A percentile compares a stretch with the other conserved stretches of the same genome.
Evolutionary conservation across 192 early-diverging fungal genomes (phyloP).

Genomic region (Chytriomyces sp.): DNA sequence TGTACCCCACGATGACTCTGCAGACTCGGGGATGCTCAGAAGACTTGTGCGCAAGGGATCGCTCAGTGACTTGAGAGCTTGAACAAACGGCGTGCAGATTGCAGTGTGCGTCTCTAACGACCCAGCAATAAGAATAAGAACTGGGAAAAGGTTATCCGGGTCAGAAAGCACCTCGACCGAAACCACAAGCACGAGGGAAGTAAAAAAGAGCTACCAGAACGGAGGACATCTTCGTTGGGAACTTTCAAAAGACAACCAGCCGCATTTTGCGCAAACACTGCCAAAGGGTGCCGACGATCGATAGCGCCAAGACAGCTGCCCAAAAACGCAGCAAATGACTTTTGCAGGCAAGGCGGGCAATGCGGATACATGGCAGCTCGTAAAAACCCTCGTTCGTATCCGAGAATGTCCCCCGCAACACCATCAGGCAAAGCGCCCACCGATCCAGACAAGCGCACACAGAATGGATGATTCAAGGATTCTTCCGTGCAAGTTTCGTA

Average conservation of each 20-base stretch:
- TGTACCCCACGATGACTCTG: constrained; percentile 7
- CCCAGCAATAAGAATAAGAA: constrained; percentile 39
- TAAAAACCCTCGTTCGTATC: constrained; percentile 21
- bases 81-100: constrained; percentile 40
- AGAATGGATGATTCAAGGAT: not conserved
- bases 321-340: constrained; percentile 45
- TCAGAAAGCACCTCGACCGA: not conserved
- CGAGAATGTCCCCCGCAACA: constrained; percentile 28
- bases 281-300: constrained; percentile 8
- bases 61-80: constrained; percentile 33
- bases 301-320: constrained; percentile 14
- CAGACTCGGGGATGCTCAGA: constrained; percentile 14
- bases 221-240: constrained; percentile 33
- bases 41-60: constrained; percentile 15
- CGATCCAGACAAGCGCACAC: not conserved
- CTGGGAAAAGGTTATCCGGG: not conserved
- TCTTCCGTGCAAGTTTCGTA: not conserved
- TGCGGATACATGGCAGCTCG: constrained; percentile 17
- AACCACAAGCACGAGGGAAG: not conserved
- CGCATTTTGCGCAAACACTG: constrained; percentile 24
- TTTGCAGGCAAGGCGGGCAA: constrained; percentile 40
- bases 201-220: constrained; percentile 32
- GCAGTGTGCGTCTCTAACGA: constrained; percentile 18
- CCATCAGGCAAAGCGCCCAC: constrained; percentile 33
- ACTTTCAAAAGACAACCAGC: constrained; percentile 30